Conservation (phyloP, 1,284 basidiomycete species). For the Pseudozyma flocculosa region DNA sequence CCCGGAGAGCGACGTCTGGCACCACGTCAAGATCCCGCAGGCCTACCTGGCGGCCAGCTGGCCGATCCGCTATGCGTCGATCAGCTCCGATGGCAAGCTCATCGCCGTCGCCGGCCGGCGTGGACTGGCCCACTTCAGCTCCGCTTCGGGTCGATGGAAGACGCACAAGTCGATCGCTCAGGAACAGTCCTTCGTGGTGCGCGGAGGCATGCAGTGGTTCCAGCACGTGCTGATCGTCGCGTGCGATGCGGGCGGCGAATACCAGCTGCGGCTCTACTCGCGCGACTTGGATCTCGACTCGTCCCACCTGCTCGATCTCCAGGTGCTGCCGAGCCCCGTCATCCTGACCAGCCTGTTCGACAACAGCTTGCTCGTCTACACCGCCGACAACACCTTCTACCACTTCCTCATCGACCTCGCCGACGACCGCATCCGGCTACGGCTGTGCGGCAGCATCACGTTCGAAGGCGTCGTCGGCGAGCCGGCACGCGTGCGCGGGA, state of each 20-base stretch:
- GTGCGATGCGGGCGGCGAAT: constrained; percentile 60
- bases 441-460: constrained; percentile 86
- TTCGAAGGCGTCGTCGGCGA: constrained; percentile 87
- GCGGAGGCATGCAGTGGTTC: constrained; percentile 94
- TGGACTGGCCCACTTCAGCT: constrained; percentile 90
- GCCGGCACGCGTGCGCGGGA: constrained; percentile 79
- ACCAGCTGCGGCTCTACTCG: constrained; percentile 81
- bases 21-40: constrained; percentile 71
- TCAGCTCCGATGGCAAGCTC: constrained; percentile 85
- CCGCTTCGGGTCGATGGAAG: constrained; percentile 93
- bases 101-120: constrained; percentile 89
- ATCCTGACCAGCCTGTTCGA: constrained; percentile 73
- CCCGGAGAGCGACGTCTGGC: constrained; percentile 86
- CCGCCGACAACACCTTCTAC: constrained; percentile 88
- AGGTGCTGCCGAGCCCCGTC: constrained; percentile 68
- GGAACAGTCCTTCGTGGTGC: constrained; percentile 83
- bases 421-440: constrained; percentile 76
- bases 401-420: constrained; percentile 92
- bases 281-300: constrained; percentile 87
- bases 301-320: constrained; percentile 78
- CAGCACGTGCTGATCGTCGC: constrained; percentile 92
- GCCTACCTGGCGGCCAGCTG: constrained; percentile 86
- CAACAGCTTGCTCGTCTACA: constrained; percentile 94
- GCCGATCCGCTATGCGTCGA: constrained; percentile 89
- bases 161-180: constrained; percentile 79